phyloP scores from a whole-genome alignment of 805 yeast species.

The Tetrapisispora pingtungensis region DNA sequence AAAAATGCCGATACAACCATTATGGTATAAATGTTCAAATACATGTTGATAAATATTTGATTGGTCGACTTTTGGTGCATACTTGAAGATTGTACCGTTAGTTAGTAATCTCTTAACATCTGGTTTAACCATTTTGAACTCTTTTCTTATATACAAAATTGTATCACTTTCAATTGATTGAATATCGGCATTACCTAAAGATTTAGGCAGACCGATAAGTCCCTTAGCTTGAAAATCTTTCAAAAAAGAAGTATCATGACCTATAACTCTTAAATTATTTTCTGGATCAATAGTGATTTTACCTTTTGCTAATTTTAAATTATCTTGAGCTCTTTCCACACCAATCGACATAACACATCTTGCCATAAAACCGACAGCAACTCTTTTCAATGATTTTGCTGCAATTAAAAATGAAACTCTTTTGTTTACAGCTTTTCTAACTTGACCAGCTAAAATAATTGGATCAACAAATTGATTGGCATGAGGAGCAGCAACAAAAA shows the following conservation, averaged over 20 bases:
- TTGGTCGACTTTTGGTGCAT: conserved; percentile 82
- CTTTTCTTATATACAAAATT: conserved; percentile 56
- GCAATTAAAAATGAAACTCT: conserved; percentile 79
- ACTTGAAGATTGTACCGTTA: conserved; percentile 50
- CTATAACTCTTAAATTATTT: conserved; percentile 41
- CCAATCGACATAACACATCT: conserved; percentile 76
- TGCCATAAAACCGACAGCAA: conserved; percentile 67
- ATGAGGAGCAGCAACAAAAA: conserved; percentile 94
- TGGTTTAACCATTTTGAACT: conserved; percentile 48
- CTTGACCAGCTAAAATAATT: conserved; percentile 73
- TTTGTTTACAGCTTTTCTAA: conserved; percentile 53
- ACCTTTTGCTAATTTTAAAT: conserved; percentile 59
- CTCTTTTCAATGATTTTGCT: conserved; percentile 56
- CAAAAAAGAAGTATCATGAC: conserved; percentile 59
- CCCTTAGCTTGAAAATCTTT: conserved; percentile 53
- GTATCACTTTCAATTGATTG: conserved; percentile 60
- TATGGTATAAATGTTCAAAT: conserved; percentile 69
- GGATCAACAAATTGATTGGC: conserved; percentile 86
- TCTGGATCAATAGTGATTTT: conserved; percentile 44
- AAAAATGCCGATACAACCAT: conserved; percentile 81
- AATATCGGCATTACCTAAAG: conserved; percentile 68
- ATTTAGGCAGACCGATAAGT: conserved; percentile 63
- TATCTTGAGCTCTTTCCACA: conserved; percentile 87
- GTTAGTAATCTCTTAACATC: conserved; percentile 32
- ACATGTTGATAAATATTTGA: conserved; percentile 73